Evolutionary conservation across 2,329 filamentous ascomycete genomes (phyloP).

Genomic region (Apiospora pterosperma): DNA sequence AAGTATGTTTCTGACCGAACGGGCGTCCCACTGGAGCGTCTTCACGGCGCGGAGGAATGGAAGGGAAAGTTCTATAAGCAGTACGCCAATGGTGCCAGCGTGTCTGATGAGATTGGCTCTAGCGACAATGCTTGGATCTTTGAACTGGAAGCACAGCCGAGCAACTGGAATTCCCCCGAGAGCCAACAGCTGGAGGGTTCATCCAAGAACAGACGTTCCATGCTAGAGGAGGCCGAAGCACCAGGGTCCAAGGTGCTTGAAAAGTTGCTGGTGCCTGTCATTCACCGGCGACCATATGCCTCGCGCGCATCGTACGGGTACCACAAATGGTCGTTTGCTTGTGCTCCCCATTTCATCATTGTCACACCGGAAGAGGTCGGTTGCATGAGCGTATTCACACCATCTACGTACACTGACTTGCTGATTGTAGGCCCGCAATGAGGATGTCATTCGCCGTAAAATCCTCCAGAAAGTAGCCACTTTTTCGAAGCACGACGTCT

Average conservation of each 20-base stretch:
- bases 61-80: constrained; percentile 82
- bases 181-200: constrained; percentile 40
- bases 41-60: constrained; percentile 84
- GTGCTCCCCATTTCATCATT: constrained; percentile 66
- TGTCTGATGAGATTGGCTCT: constrained; percentile 67
- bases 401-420: constrained; percentile 8
- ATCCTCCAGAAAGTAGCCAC: constrained; percentile 72
- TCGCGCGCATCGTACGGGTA: constrained; percentile 24
- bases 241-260: constrained; percentile 55
- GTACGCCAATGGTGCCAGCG: constrained; percentile 64
- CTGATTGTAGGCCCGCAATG: constrained; percentile 47
- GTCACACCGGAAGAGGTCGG: constrained; percentile 69
- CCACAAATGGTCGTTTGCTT: constrained; percentile 29
- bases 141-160: constrained; percentile 76
- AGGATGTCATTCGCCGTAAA: constrained; percentile 76
- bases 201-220: constrained; percentile 33
- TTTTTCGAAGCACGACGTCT: constrained; percentile 67
- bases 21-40: constrained; percentile 58
- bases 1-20: constrained; percentile 65
- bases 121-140: constrained; percentile 68
- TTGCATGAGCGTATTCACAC: not conserved
- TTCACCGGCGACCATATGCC: constrained; percentile 52
- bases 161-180: constrained; percentile 67
- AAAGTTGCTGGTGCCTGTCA: constrained; percentile 65
- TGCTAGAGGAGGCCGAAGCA: constrained; percentile 45